phyloP scores from a whole-genome alignment of 1,139 yeast genomes.

The Blastobotrys illinoisensis region DNA sequence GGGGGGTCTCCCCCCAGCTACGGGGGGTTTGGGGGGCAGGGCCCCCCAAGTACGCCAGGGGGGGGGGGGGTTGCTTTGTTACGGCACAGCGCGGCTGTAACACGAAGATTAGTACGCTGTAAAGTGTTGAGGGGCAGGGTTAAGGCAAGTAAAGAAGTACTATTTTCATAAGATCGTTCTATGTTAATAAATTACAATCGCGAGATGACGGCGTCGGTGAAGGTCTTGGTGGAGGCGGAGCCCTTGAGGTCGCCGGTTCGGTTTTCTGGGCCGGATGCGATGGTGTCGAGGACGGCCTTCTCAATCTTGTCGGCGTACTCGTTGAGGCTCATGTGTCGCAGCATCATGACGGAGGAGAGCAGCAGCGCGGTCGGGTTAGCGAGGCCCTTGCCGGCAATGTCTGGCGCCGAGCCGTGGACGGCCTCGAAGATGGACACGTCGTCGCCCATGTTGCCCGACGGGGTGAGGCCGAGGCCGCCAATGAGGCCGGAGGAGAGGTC shows the following conservation, averaged over 20 bases:
- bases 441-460: constrained; percentile 99
- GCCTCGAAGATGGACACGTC: constrained; percentile 97
- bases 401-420: constrained; percentile 98
- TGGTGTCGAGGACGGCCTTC: constrained; percentile 82
- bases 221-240: constrained; percentile 77
- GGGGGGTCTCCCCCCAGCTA: no score
- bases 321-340: constrained; percentile 92
- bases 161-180: background rate
- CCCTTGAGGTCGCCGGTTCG: constrained; percentile 98
- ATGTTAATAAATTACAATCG: constrained; percentile 35
- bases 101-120: no score
- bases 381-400: constrained; percentile 94
- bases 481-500: constrained; percentile 95
- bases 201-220: constrained; percentile 73
- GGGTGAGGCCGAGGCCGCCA: constrained; percentile 97
- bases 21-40: no score
- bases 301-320: constrained; percentile 78
- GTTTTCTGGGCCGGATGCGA: constrained; percentile 89
- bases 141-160: background rate
- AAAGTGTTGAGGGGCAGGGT: no score
- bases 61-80: no score
- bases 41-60: background rate
- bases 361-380: constrained; percentile 98
- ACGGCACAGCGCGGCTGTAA: no score
- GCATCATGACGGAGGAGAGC: constrained; percentile 96